These are phyloP conservation scores for Calonectria leucothoes DNA, from an alignment of 2,329 filamentous ascomycete genomes.

Conservation along the genomic window DNA sequence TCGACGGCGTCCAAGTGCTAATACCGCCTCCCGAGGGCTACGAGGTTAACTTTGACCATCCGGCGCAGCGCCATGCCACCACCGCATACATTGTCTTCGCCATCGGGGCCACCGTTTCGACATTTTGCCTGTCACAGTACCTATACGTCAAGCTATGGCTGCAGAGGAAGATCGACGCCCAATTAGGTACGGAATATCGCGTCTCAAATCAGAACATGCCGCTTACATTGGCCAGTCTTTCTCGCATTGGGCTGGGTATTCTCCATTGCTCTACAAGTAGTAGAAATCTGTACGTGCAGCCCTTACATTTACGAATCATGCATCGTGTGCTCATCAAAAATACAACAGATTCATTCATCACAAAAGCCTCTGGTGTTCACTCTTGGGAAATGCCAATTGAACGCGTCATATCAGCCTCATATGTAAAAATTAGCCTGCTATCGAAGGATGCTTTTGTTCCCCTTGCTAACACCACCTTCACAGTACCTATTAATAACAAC, in stretches of 20 bases:
- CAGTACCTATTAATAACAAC: slow-evolving; percentile 41
- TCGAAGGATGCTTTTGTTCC: slow-evolving; percentile 18
- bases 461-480: slow-evolving; percentile 41
- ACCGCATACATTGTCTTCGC: slow-evolving; percentile 38
- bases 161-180: slow-evolving; percentile 4
- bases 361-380: slow-evolving; percentile 25
- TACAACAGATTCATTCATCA: slow-evolving; percentile 12
- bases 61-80: slow-evolving; percentile 25
- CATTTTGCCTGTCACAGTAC: slow-evolving; percentile 38
- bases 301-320: no score
- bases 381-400: slow-evolving; percentile 28
- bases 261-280: not conserved
- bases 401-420: slow-evolving; percentile 11
- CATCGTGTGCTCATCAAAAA: not conserved
- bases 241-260: not conserved
- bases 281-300: not conserved
- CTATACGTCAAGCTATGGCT: slow-evolving; percentile 32
- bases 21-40: slow-evolving; percentile 43
- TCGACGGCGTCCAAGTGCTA: slow-evolving; percentile 39
- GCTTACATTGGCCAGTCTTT: slow-evolving; percentile 7
- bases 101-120: slow-evolving; percentile 20
- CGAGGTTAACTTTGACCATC: slow-evolving; percentile 45
- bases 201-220: not conserved
- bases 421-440: slow-evolving; percentile 1
- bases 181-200: slow-evolving; percentile 17